phyloP scores from a whole-genome alignment of 2,329 filamentous ascomycete genomes.

The Epichloe typhina region DNA sequence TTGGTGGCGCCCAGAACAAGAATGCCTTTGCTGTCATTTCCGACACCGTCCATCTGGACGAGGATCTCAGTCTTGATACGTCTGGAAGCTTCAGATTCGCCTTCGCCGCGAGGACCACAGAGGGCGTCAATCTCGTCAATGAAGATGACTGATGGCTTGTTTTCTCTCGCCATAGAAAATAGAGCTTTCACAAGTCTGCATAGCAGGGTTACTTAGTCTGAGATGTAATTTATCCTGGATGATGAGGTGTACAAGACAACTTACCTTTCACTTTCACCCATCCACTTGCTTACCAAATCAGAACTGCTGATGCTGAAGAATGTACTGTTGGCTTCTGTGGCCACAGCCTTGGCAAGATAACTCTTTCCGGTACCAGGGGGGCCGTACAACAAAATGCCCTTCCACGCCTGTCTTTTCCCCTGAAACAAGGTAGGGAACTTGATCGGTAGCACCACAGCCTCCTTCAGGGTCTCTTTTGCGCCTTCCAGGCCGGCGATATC shows the following conservation, averaged over 20 bases:
- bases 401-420: conserved; percentile 95
- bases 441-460: conserved; percentile 93
- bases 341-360: conserved; percentile 93
- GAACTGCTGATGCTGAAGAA: conserved; percentile 98
- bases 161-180: conserved; percentile 96
- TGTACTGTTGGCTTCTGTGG: conserved; percentile 95
- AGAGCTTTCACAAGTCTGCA: conserved; percentile 82
- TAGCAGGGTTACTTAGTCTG: conserved; percentile 10
- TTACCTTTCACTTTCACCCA: conserved; percentile 96
- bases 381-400: conserved; percentile 90
- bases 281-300: conserved; percentile 97
- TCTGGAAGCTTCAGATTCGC: conserved; percentile 91
- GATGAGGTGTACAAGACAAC: conserved; percentile 1
- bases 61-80: conserved; percentile 98
- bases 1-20: conserved; percentile 94
- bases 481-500: conserved; percentile 90
- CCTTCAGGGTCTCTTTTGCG: conserved; percentile 93
- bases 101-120: conserved; percentile 82
- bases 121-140: conserved; percentile 97
- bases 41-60: conserved; percentile 98
- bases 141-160: conserved; percentile 96
- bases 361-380: conserved; percentile 92
- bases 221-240: neutral
- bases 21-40: conserved; percentile 86
- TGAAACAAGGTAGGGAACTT: conserved; percentile 96